Evolutionary conservation across 768 basidiomycete genomes (phyloP).

Genomic region (Russula sp.): DNA sequence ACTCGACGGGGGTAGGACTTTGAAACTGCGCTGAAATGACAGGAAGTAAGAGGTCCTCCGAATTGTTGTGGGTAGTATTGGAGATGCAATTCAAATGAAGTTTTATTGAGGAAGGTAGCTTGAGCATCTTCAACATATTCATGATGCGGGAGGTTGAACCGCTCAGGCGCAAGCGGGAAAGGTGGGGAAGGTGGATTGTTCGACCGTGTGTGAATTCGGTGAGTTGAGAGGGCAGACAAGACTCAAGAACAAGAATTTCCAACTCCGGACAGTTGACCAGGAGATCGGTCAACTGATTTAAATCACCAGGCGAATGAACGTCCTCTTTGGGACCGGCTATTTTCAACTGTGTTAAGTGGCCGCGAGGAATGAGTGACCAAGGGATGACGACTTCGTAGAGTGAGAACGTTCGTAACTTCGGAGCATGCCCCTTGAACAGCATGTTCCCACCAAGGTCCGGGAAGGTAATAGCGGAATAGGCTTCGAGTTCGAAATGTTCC

Average conservation of each 20-base stretch:
- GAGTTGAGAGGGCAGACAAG: constrained; percentile 2
- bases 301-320: not conserved
- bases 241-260: constrained; percentile 12
- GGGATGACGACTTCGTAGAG: not conserved
- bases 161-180: constrained; percentile 1
- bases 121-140: constrained; percentile 11
- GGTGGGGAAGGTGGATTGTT: constrained; percentile 12
- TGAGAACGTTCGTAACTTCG: constrained; percentile 2
- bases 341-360: constrained; percentile 10
- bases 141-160: constrained; percentile 9
- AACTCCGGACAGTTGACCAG: constrained; percentile 3
- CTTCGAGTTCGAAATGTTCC: constrained; percentile 17
- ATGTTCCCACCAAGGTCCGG: too few species aligned
- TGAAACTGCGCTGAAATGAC: constrained; percentile 7
- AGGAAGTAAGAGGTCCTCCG: not conserved
- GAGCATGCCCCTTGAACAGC: constrained; percentile 4
- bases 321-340: not conserved
- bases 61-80: not conserved
- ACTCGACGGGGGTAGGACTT: not conserved
- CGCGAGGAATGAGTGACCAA: constrained; percentile 11
- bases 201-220: not conserved
- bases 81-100: constrained; percentile 1
- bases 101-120: constrained; percentile 3
- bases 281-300: constrained; percentile 8
- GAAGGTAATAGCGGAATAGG: not conserved